phyloP scores from a whole-genome alignment of 2,329 filamentous ascomycete species.

The Beauveria scarabaeidicola region DNA sequence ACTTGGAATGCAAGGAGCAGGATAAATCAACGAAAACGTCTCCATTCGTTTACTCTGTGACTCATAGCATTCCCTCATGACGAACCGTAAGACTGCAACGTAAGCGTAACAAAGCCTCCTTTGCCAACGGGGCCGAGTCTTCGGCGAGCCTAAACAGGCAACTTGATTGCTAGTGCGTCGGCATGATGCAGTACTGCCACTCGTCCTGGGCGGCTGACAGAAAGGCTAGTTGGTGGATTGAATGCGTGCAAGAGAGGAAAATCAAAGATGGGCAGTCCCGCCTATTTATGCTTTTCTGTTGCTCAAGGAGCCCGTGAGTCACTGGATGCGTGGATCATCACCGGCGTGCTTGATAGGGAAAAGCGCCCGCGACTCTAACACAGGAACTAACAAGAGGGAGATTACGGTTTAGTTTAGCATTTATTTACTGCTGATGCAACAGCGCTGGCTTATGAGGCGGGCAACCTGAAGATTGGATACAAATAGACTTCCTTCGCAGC shows the following conservation, averaged over 20 bases:
- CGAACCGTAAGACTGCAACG: neutral
- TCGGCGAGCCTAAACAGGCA: conserved; percentile 7
- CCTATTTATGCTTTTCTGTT: conserved; percentile 12
- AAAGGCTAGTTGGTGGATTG: neutral
- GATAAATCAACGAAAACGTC: neutral
- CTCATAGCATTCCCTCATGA: neutral
- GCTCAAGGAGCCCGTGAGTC: neutral
- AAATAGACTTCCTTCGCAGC: neutral
- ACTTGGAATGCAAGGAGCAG: neutral
- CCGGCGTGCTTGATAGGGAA: conserved; percentile 7
- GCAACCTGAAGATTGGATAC: neutral
- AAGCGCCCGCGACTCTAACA: neutral
- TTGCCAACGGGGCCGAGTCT: neutral
- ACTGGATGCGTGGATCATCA: neutral
- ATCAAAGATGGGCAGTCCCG: conserved; percentile 1
- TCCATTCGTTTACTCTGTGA: neutral
- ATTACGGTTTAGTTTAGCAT: neutral
- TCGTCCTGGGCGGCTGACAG: neutral
- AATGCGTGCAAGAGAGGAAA: neutral
- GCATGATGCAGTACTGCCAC: neutral
- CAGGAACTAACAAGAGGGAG: neutral
- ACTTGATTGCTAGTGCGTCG: neutral
- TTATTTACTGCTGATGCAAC: neutral
- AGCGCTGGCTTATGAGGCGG: neutral
- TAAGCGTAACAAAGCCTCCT: neutral